phyloP scores from a whole-genome alignment of 345 rosid species.

The Rhizophora apiculata region DNA sequence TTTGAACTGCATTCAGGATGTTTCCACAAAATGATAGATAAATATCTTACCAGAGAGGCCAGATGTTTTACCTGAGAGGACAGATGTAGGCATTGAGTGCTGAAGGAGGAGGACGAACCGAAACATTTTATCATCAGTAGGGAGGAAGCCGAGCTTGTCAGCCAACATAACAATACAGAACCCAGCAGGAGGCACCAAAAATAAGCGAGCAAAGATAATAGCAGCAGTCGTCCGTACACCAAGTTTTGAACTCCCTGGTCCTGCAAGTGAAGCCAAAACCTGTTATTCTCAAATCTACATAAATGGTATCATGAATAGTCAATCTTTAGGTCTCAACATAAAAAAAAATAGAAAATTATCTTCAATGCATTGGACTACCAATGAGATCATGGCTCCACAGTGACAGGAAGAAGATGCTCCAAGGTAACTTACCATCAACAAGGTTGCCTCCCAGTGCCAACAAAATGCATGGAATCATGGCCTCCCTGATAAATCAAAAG shows the following conservation, averaged over 20 bases:
- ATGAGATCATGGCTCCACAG: neutral
- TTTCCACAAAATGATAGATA: no score
- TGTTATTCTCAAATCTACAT: neutral
- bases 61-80: constrained; percentile 75
- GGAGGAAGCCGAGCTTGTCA: constrained; percentile 96
- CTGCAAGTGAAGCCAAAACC: constrained; percentile 38
- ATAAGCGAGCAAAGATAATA: constrained; percentile 68
- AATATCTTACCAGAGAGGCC: constrained; percentile 63
- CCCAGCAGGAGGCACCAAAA: constrained; percentile 87
- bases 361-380: neutral
- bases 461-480: constrained; percentile 96
- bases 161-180: constrained; percentile 90
- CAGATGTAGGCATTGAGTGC: constrained; percentile 97
- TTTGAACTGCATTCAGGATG: neutral
- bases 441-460: constrained; percentile 97
- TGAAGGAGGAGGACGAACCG: constrained; percentile 87
- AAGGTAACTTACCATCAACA: constrained; percentile 60
- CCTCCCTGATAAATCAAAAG: constrained; percentile 55
- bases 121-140: constrained; percentile 91
- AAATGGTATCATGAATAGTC: no score
- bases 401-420: neutral
- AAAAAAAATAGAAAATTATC: no score
- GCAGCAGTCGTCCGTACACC: constrained; percentile 89
- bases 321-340: no score
- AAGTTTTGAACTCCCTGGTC: constrained; percentile 96